Conservation (phyloP, 1,284 basidiomycete species). For the Cryptococcus sp. region DNA sequence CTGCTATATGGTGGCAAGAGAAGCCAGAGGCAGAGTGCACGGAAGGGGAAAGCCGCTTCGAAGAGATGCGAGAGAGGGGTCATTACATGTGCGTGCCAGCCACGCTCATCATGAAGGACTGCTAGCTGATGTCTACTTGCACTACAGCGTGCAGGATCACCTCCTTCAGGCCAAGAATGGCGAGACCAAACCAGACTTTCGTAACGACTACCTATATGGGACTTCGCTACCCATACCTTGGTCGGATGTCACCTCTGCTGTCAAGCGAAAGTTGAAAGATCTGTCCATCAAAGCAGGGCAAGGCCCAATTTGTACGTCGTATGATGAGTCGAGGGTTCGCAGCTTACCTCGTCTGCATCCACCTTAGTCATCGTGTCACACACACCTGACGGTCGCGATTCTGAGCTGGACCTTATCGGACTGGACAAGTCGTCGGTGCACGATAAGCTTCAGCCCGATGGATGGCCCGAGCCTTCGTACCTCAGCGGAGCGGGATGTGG, state of each 20-base stretch:
- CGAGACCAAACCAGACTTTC: conserved; percentile 21
- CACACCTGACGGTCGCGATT: conserved; percentile 25
- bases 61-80: conserved; percentile 34
- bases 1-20: conserved; percentile 38
- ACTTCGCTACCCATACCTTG: conserved; percentile 25
- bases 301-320: conserved; percentile 39
- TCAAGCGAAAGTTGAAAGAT: conserved; percentile 32
- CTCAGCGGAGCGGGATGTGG: conserved; percentile 22
- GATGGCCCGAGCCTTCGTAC: conserved; percentile 27
- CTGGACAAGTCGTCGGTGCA: conserved; percentile 4
- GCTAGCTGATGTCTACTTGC: background rate
- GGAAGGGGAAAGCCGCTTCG: conserved; percentile 21
- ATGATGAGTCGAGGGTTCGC: too few species aligned
- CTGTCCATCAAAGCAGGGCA: conserved; percentile 32
- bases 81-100: conserved; percentile 43
- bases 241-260: conserved; percentile 18
- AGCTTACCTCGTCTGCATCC: too few species aligned
- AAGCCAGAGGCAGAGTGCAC: conserved; percentile 2
- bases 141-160: conserved; percentile 40
- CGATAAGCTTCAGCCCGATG: conserved; percentile 22
- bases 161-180: conserved; percentile 31
- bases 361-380: conserved; percentile 37
- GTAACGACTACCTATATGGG: conserved; percentile 33
- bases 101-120: background rate
- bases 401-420: conserved; percentile 17